Evolutionary conservation across 148 eudicot genomes (phyloP).

Genomic region (Chenopodium suecicum): DNA sequence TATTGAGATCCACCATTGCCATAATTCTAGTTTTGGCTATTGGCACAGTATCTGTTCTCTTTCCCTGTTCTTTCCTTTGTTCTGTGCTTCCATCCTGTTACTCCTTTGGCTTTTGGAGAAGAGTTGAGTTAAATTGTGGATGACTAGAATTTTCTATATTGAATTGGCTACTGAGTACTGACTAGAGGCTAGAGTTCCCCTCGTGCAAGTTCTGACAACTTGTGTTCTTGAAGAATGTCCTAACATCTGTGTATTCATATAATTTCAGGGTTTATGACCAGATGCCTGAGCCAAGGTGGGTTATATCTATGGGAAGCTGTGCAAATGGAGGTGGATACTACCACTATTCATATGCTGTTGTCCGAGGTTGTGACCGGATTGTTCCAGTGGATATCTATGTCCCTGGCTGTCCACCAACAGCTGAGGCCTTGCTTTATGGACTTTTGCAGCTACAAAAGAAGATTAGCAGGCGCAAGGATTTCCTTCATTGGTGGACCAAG

Average conservation of each 20-base stretch:
- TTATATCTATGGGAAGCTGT: conserved; percentile 98
- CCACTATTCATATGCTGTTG: conserved; percentile 95
- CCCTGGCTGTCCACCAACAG: conserved; percentile 94
- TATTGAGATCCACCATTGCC: background rate
- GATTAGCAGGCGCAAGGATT: conserved; percentile 95
- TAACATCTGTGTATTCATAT: background rate
- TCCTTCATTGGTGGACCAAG: conserved; percentile 92
- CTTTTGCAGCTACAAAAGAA: conserved; percentile 93
- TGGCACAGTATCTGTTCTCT: background rate
- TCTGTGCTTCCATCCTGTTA: background rate
- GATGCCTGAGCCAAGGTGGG: conserved; percentile 99
- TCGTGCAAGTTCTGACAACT: background rate
- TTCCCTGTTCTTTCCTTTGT: background rate
- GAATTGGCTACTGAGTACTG: background rate
- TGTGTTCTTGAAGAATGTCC: background rate
- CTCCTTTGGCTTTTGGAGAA: background rate
- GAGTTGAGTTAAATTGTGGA: background rate
- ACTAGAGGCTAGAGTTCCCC: background rate
- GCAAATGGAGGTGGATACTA: conserved; percentile 99
- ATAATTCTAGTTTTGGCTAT: background rate
- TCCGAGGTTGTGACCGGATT: conserved; percentile 87
- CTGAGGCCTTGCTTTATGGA: conserved; percentile 89
- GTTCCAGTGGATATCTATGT: conserved; percentile 94
- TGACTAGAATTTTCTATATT: background rate
- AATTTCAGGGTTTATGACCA: conserved; percentile 91